phyloP scores from a whole-genome alignment of 179 eudicot genomes.

The Patellifolia procumbens region DNA sequence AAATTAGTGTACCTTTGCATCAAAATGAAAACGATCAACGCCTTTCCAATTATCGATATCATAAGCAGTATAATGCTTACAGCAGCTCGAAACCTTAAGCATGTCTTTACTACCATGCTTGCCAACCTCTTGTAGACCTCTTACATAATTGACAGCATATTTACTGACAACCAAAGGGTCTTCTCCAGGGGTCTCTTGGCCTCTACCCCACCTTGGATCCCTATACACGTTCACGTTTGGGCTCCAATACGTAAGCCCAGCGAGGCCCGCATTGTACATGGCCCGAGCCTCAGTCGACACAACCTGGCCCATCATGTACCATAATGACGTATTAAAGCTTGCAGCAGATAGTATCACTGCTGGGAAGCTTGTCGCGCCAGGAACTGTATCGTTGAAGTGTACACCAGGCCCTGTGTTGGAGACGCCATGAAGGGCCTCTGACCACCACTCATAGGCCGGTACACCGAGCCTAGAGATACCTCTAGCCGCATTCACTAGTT shows the following conservation, averaged over 20 bases:
- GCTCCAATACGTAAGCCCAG: conserved; percentile 70
- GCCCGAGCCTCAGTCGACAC: conserved; percentile 65
- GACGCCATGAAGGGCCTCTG: conserved; percentile 66
- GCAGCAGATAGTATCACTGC: conserved; percentile 59
- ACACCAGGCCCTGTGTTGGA: conserved; percentile 55
- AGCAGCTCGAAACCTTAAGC: conserved; percentile 60
- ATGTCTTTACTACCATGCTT: conserved; percentile 30
- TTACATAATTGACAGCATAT: conserved; percentile 50
- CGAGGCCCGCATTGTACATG: conserved; percentile 55
- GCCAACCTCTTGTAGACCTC: conserved; percentile 48
- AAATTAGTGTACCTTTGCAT: conserved; percentile 47
- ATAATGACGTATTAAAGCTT: conserved; percentile 49
- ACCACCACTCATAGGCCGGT: conserved; percentile 58
- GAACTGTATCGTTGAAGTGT: conserved; percentile 43
- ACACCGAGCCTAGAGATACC: conserved; percentile 41
- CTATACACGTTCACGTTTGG: conserved; percentile 60
- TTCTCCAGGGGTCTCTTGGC: conserved; percentile 70
- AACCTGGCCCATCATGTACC: conserved; percentile 57
- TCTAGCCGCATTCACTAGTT: conserved; percentile 32
- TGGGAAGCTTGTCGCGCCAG: conserved; percentile 67
- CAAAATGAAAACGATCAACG: conserved; percentile 55
- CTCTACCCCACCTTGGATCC: conserved; percentile 71
- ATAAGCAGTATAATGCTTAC: conserved; percentile 69
- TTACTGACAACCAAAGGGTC: conserved; percentile 53
- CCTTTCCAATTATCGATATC: conserved; percentile 66